These are phyloP conservation scores for Aspergillus leporis DNA, from an alignment of 495 filamentous ascomycete species.

Conservation along the genomic window DNA sequence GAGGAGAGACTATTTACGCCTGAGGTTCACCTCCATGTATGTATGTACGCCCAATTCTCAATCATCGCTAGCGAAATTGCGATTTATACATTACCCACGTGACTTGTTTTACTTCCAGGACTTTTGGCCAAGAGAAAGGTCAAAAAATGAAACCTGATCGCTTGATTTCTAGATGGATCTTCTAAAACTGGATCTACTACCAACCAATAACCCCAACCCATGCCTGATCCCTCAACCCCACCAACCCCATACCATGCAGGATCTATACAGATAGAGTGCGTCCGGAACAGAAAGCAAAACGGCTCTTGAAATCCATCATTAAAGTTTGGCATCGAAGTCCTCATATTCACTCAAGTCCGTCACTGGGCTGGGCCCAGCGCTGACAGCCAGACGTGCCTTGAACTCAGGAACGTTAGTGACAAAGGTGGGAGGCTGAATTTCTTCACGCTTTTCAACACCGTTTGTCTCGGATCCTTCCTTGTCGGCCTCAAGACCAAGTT, in stretches of 20 bases:
- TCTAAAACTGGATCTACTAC: background rate
- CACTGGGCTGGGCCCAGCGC: constrained; percentile 68
- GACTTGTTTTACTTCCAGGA: background rate
- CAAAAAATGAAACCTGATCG: background rate
- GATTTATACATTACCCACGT: background rate
- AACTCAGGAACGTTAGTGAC: constrained; percentile 76
- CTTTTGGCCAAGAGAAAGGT: background rate
- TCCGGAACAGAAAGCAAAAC: background rate
- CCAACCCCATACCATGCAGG: background rate
- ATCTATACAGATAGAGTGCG: background rate
- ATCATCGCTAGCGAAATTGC: background rate
- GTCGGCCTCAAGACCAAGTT: constrained; percentile 36
- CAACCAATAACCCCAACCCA: background rate
- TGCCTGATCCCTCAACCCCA: background rate
- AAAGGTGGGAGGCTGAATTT: constrained; percentile 37
- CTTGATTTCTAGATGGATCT: background rate
- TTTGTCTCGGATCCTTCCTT: constrained; percentile 32
- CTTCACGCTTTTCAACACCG: constrained; percentile 21
- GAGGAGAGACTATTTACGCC: constrained; percentile 6
- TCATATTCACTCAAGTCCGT: constrained; percentile 78
- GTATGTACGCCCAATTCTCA: background rate
- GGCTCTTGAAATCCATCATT: constrained; percentile 18
- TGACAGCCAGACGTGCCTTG: constrained; percentile 70
- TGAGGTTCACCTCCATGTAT: background rate
- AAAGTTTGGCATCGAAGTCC: constrained; percentile 77